These are phyloP conservation scores for Cladosporium sp. DNA, from an alignment of 2,329 filamentous ascomycete species.

Conservation along the genomic window DNA sequence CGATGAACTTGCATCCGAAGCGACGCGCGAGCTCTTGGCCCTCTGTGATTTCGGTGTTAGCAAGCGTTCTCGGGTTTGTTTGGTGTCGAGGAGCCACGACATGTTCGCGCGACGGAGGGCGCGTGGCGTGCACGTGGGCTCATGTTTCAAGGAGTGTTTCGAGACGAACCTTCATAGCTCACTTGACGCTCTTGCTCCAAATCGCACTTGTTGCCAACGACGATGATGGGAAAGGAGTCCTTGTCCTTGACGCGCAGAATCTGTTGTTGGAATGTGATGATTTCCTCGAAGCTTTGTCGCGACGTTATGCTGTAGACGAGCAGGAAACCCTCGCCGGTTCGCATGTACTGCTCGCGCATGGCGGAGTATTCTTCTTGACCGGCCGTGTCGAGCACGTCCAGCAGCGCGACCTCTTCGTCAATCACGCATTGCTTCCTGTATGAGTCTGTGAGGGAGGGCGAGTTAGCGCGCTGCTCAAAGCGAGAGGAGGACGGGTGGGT, in stretches of 20 bases:
- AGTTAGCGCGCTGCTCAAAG: constrained; percentile 18
- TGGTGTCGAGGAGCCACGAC: constrained; percentile 13
- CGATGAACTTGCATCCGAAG: constrained; percentile 98
- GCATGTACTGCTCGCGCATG: constrained; percentile 99
- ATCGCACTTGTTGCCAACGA: constrained; percentile 99
- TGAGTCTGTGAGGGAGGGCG: constrained; percentile 62
- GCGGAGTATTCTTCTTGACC: constrained; percentile 99
- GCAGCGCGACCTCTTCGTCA: constrained; percentile 93
- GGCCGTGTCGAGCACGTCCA: constrained; percentile 97
- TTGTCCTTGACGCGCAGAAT: constrained; percentile 98
- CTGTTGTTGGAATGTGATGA: constrained; percentile 97
- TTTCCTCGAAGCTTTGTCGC: constrained; percentile 96
- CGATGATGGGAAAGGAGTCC: constrained; percentile 99
- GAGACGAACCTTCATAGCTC: constrained; percentile 74
- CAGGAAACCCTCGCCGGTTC: constrained; percentile 95
- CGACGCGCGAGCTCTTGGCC: constrained; percentile 78
- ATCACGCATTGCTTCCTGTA: constrained; percentile 99
- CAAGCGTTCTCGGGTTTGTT: too few relatives aligned
- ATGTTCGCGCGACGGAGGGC: constrained; percentile 14
- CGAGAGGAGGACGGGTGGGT: neutral
- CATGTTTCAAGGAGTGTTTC: constrained; percentile 1
- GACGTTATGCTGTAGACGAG: constrained; percentile 98
- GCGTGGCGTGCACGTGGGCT: constrained; percentile 19
- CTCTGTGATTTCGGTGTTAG: constrained; percentile 55
- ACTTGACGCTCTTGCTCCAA: constrained; percentile 89